Evolutionary conservation across 75 land plant genomes (phyloP).

Genomic region (Cunninghamia lanceolata): DNA sequence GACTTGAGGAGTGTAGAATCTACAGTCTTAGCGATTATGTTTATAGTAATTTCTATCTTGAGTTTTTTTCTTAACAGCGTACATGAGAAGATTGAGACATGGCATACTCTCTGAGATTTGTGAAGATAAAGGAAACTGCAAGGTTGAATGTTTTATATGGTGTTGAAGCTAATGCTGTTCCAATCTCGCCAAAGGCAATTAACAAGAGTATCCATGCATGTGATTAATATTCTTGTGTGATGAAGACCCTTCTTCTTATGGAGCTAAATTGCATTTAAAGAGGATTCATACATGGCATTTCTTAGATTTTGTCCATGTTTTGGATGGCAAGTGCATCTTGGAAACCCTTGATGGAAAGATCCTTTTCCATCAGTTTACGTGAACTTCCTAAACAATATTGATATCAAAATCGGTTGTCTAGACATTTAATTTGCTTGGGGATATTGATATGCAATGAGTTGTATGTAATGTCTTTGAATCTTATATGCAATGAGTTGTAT

Average conservation of each 20-base stretch:
- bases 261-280: neutral
- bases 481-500: too few species aligned
- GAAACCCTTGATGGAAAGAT: neutral
- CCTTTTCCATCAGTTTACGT: neutral
- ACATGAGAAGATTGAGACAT: neutral
- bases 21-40: neutral
- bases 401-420: neutral
- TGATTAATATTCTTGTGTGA: neutral
- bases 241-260: neutral
- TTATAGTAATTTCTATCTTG: neutral
- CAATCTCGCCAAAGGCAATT: neutral
- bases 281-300: neutral
- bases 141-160: neutral
- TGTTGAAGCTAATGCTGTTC: neutral
- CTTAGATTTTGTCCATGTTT: neutral
- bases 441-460: neutral
- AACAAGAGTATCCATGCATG: neutral
- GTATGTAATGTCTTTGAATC: neutral
- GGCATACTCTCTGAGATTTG: neutral
- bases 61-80: neutral
- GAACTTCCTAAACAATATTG: neutral
- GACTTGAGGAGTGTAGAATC: neutral
- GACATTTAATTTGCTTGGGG: neutral
- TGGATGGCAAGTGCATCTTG: neutral
- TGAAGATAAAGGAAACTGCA: constrained; percentile 1